Percentiles rank a stretch among this genome's conserved stretches.
Evolutionary conservation across 768 basidiomycete species (phyloP).

Genomic region (Russula dissimulans): DNA sequence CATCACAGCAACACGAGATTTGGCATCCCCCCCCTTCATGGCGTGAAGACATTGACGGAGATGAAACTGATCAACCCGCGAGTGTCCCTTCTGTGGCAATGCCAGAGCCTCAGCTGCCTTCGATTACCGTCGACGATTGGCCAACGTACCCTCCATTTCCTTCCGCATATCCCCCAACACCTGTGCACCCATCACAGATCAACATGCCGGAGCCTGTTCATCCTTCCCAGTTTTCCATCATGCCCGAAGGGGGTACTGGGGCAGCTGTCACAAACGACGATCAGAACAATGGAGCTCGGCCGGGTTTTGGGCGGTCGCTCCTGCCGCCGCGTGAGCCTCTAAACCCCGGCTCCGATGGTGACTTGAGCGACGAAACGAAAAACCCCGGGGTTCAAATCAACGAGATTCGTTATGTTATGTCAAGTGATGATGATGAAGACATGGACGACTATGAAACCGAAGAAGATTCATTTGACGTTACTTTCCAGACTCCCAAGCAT

Average conservation of each 20-base stretch:
- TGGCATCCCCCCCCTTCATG: constrained; percentile 54
- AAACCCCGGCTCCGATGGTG: constrained; percentile 48
- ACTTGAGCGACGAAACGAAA: constrained; percentile 48
- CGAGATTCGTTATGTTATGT: constrained; percentile 15
- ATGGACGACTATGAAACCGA: constrained; percentile 33
- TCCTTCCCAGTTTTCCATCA: constrained; percentile 8
- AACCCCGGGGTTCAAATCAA: constrained; percentile 33
- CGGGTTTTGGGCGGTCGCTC: constrained; percentile 70
- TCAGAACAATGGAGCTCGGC: constrained; percentile 21
- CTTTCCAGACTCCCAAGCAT: constrained; percentile 52
- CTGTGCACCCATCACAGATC: constrained; percentile 32
- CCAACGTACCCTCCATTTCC: constrained; percentile 65
- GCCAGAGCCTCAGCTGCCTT: constrained; percentile 4
- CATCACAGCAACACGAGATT: constrained; percentile 34
- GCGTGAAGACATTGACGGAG: constrained; percentile 31
- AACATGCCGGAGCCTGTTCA: constrained; percentile 18
- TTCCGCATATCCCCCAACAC: constrained; percentile 69
- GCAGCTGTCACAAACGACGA: constrained; percentile 32
- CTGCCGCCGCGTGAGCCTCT: constrained; percentile 49
- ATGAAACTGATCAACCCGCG: constrained; percentile 18
- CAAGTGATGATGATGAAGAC: constrained; percentile 22
- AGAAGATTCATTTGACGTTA: constrained; percentile 58
- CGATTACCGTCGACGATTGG: constrained; percentile 43
- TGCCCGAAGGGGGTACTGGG: constrained; percentile 11
- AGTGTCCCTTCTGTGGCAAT: constrained; percentile 8